Evolutionary conservation across 2,329 filamentous ascomycete species (phyloP), one percentile per base, ranked within the genome.

Genomic region (Alternaria sp.): DNA sequence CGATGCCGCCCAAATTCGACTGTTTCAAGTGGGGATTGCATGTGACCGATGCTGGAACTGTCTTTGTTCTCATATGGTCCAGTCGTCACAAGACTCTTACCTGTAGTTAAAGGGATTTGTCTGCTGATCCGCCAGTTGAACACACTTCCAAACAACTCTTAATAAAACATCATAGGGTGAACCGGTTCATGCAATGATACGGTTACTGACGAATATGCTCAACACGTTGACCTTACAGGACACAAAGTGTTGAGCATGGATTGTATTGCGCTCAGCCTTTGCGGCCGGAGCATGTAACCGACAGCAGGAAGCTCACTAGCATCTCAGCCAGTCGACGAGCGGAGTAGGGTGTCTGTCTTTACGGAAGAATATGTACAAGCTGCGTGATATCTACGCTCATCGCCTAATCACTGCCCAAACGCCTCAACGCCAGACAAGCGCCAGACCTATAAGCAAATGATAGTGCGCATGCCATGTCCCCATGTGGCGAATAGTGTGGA

Each of bases 361-460:
- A 26, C 46, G 38, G 43, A 38, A 49, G 46, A 49, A 20, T 49
- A 49, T 49, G 34, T 49, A 49, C 46, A 36, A 49, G 46, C 46
- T 26, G 46, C 22, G 32, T 36, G 1, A 32, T 20, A 6, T 36
- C 46, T 20, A 24, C 20, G 46, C 32, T 32, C 46, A 36, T 49
- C 7, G 16, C 34, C 46, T 18, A 38, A 38, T 22, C 46, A n/a
- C 36, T 8, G 20, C 11, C 30, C 46, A 38, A 36, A 38, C 32
- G 46, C 32, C 46, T 36, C 16, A 26, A 48, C 46, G 30, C 46
- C 46, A 48, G 30, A 48, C 46, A 48, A 48, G 46, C 46, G 46
- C 46, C 46, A 36, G 26, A 30, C 24, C 43, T 7, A 28, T 5
- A 14, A 18, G 43, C n/a, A 46, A 36, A 49, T 42, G 46, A 49